Conservation (phyloP, 306 rosid species). For the Ormosia emarginata region DNA sequence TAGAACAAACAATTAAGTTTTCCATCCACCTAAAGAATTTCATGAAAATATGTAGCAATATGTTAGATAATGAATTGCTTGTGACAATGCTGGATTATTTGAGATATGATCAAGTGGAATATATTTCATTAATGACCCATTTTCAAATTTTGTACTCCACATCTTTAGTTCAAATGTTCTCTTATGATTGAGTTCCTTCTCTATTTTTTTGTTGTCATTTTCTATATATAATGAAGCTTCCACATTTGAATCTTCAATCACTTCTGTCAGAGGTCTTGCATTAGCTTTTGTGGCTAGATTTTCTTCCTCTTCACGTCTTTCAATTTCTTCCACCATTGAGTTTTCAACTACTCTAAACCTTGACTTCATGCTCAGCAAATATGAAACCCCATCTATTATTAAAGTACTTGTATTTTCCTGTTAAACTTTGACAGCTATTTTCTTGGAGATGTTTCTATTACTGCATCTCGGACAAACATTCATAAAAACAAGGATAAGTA, state of each 20-base stretch:
- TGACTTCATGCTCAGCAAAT: constrained; percentile 59
- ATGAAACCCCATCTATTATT: constrained; percentile 50
- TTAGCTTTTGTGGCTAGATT: constrained; percentile 16
- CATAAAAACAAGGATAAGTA: constrained; percentile 28
- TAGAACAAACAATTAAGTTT: no score
- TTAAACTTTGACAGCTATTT: constrained; percentile 26
- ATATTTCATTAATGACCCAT: constrained; percentile 72
- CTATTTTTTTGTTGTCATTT: constrained; percentile 31
- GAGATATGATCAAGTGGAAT: constrained; percentile 87
- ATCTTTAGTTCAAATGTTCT: constrained; percentile 13
- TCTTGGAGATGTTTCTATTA: constrained; percentile 33
- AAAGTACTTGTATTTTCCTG: constrained; percentile 23
- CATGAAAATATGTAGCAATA: no score
- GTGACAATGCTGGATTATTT: no score
- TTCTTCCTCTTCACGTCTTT: constrained; percentile 37
- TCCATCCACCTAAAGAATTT: no score
- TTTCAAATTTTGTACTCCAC: constrained; percentile 46
- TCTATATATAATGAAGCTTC: constrained; percentile 9
- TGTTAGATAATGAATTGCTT: no score
- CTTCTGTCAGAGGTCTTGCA: constrained; percentile 20
- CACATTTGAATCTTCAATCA: constrained; percentile 10
- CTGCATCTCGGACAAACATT: constrained; percentile 47
- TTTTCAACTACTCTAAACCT: constrained; percentile 60
- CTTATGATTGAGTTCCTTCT: constrained; percentile 27
- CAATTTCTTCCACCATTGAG: constrained; percentile 54